Base-by-base conservation (phyloP, 23 red algal species). In the Cyanidiococcus yangmingshanensis region DNA sequence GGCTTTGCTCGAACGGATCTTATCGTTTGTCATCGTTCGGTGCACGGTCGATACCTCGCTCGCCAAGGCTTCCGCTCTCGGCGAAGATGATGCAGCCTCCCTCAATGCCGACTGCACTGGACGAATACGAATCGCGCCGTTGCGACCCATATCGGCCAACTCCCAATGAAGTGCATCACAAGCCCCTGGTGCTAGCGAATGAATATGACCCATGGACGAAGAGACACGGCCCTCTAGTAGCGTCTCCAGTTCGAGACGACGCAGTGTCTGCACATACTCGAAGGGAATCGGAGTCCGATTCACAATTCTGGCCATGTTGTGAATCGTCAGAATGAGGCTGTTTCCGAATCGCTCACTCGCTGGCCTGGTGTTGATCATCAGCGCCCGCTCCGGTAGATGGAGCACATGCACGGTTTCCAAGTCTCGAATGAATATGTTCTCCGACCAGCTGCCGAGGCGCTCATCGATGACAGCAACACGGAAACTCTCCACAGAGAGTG, bases 251-350 rank as follows among this genome's bases (percentile, higher is more conserved):
- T 71, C 16, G 12, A 54, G 21, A 54, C 21, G 45, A 2, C 27
- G 21, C 63, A 71, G n/a, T 29, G 87, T 37, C 67, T 96, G 87
- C 33, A 87, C 90, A 80, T 77, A 96, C 76, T 96, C 83, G 2
- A 96, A 50, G 67, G 71, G 57, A 63, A 45, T 67, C 12, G 68
- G 38, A 30, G 87, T 88, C 41, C 76, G 63, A 76, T 96, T 96
- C 63, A 82, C 77, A 30, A 96, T 77, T 68, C 92, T 85, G 24
- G 83, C 54, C 32, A 68, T 33, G 51, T 91, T 86, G 16, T 87
- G 87, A 75, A 96, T 85, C 0, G 74, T 88, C 30, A 90, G 79
- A 37, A 90, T 68, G 12, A 76, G 34, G 41, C 87, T 89, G 21
- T 67, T 58, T 21, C 68, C 41, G 37, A 85, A 85, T 30, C 67